These are phyloP conservation scores for Lanmaoa rubissima DNA, from an alignment of 768 basidiomycete genomes.

Conservation along the genomic window DNA sequence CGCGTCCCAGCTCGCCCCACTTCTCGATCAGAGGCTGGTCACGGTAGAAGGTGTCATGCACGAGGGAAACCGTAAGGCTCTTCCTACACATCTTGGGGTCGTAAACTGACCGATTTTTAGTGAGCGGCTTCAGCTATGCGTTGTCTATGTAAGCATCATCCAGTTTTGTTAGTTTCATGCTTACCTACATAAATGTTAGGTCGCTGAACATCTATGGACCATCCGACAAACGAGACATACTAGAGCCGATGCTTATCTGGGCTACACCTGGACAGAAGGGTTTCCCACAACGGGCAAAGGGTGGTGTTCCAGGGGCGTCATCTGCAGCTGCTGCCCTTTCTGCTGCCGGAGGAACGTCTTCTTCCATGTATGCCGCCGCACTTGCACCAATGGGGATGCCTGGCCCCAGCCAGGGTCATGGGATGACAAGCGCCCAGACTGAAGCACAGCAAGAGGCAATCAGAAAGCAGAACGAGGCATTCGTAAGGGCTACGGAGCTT, in stretches of 20 bases:
- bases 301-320: slow-evolving; percentile 17
- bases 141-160: slow-evolving; percentile 55
- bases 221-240: slow-evolving; percentile 51
- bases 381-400: slow-evolving; percentile 21
- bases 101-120: slow-evolving; percentile 24
- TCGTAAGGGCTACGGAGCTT: slow-evolving; percentile 65
- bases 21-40: slow-evolving; percentile 62
- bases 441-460: slow-evolving; percentile 37
- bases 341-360: slow-evolving; percentile 15
- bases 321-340: slow-evolving; percentile 17
- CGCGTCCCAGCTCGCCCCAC: slow-evolving; percentile 59
- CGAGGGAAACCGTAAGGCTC: slow-evolving; percentile 61
- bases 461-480: slow-evolving; percentile 39
- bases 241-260: slow-evolving; percentile 72
- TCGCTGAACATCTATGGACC: slow-evolving; percentile 71
- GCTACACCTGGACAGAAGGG: slow-evolving; percentile 70
- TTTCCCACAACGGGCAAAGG: slow-evolving; percentile 34
- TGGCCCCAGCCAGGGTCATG: slow-evolving; percentile 18
- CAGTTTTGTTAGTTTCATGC: not conserved
- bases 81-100: not conserved
- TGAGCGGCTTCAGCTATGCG: slow-evolving; percentile 48
- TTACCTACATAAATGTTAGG: slow-evolving; percentile 34
- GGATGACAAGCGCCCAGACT: slow-evolving; percentile 16
- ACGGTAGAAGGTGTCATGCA: slow-evolving; percentile 68
- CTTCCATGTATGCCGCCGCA: slow-evolving; percentile 14